phyloP scores from a whole-genome alignment of 305 asterid genomes.

The Fraxinus nigra region DNA sequence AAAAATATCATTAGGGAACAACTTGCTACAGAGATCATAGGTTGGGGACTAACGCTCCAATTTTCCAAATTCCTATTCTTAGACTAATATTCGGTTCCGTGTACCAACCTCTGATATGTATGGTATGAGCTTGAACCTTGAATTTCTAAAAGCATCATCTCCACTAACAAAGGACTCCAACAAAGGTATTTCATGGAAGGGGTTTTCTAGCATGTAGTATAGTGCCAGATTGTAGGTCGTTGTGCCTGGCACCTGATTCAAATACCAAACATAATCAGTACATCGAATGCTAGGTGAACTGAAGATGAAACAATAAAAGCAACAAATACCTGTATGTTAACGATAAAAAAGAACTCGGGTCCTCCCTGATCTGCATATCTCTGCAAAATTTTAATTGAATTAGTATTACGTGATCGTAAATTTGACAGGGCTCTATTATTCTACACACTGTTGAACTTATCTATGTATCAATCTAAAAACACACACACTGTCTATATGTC shows the following conservation, averaged over 20 bases:
- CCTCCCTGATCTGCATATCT: constrained; percentile 61
- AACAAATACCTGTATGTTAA: constrained; percentile 71
- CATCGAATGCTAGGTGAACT: neutral
- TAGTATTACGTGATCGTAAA: neutral
- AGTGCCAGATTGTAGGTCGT: constrained; percentile 57
- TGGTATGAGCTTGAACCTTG: constrained; percentile 92
- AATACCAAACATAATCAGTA: constrained; percentile 1
- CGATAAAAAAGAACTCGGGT: constrained; percentile 69
- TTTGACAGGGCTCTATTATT: neutral
- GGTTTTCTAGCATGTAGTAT: constrained; percentile 67
- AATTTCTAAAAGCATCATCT: constrained; percentile 78
- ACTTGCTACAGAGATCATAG: neutral
- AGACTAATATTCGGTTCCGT: neutral
- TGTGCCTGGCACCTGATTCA: constrained; percentile 63
- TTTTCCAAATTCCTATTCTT: neutral
- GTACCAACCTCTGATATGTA: constrained; percentile 65
- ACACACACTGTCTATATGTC: neutral
- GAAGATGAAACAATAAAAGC: neutral
- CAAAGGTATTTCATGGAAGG: constrained; percentile 59
- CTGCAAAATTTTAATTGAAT: constrained; percentile 30
- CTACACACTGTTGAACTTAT: neutral
- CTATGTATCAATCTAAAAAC: neutral
- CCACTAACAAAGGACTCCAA: constrained; percentile 75
- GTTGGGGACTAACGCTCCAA: neutral
- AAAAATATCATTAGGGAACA: neutral